These are phyloP conservation scores for Hypoxylon sp. DNA, from an alignment of 2,329 filamentous ascomycete species.

Conservation along the genomic window DNA sequence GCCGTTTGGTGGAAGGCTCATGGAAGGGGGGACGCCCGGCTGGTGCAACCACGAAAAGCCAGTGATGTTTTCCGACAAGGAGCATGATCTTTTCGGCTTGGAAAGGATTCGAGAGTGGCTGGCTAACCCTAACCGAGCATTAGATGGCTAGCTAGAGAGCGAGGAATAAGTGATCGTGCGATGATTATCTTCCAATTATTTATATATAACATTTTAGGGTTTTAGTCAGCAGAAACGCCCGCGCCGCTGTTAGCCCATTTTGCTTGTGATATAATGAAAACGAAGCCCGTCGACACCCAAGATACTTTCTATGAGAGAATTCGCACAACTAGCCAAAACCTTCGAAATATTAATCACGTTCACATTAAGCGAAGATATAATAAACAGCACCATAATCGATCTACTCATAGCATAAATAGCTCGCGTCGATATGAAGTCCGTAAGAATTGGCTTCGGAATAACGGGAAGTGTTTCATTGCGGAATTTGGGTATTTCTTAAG, in stretches of 20 bases:
- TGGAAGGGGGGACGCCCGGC: slow-evolving; percentile 36
- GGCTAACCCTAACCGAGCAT: slow-evolving; percentile 29
- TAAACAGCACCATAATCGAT: background rate
- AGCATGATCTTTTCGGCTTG: slow-evolving; percentile 39
- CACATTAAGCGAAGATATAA: background rate
- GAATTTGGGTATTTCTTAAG: no score
- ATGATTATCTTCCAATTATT: slow-evolving; percentile 27
- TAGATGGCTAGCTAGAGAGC: slow-evolving; percentile 20
- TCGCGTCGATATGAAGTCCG: background rate
- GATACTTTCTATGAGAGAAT: background rate
- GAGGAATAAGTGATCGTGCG: slow-evolving; percentile 40
- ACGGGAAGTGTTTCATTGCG: no score
- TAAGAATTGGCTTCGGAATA: background rate
- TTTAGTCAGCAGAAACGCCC: no score
- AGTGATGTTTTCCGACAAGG: slow-evolving; percentile 35
- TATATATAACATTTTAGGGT: no score
- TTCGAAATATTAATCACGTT: background rate
- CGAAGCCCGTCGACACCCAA: background rate
- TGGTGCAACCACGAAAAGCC: slow-evolving; percentile 26
- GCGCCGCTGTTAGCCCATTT: no score
- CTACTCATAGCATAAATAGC: background rate
- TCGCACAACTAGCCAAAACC: background rate
- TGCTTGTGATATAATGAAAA: background rate
- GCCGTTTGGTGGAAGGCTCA: slow-evolving; percentile 34
- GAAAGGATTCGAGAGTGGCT: slow-evolving; percentile 39